Evolutionary conservation across 768 basidiomycete genomes (phyloP).

Genomic region (Termitomyces sp.): DNA sequence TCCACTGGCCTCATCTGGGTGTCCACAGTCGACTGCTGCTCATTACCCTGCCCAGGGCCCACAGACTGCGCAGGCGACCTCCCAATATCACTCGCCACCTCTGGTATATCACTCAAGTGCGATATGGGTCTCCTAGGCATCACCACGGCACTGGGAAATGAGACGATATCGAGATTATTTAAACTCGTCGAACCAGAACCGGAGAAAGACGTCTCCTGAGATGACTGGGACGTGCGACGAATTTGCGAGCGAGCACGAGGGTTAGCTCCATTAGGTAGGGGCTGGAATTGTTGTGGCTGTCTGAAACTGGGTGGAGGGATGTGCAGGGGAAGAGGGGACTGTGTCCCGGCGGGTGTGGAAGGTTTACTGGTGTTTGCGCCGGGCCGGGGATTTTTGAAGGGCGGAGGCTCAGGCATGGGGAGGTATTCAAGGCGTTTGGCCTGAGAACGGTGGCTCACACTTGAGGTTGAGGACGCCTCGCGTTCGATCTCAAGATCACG

Average conservation of each 20-base stretch:
- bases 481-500: slow-evolving; percentile 9
- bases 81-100: slow-evolving; percentile 10
- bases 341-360: not conserved
- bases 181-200: slow-evolving; percentile 8
- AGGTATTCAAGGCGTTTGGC: slow-evolving; percentile 10
- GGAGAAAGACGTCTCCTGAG: slow-evolving; percentile 9
- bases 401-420: slow-evolving; percentile 14
- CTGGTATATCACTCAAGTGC: slow-evolving; percentile 15
- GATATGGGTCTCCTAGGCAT: not conserved
- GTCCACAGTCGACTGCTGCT: not conserved
- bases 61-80: slow-evolving; percentile 7
- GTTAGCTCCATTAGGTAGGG: not conserved
- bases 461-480: slow-evolving; percentile 3
- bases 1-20: not conserved
- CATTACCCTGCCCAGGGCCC: slow-evolving; percentile 4
- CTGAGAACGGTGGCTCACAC: slow-evolving; percentile 4
- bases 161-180: slow-evolving; percentile 12
- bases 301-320: slow-evolving; percentile 1
- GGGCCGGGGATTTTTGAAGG: not conserved
- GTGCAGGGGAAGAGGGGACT: slow-evolving; percentile 3
- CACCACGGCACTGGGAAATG: slow-evolving; percentile 6
- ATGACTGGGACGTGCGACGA: slow-evolving; percentile 11
- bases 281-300: slow-evolving; percentile 14
- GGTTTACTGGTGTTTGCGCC: not conserved
- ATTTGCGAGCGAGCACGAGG: not conserved